phyloP scores from a whole-genome alignment of 2,329 filamentous ascomycete species.

The Diaporthe citriasiana region DNA sequence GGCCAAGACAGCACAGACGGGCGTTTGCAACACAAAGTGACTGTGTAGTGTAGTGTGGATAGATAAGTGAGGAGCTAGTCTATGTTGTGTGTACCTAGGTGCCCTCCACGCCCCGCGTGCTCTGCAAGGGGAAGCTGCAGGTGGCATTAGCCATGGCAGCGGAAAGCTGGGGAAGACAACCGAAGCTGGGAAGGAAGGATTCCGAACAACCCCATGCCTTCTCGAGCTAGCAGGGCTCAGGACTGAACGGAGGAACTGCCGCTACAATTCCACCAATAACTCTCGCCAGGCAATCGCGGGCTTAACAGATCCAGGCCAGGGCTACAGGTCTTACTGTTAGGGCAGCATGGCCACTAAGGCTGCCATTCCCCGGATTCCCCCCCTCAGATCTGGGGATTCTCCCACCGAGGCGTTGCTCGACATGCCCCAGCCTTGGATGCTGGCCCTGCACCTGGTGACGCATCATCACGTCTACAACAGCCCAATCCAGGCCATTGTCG shows the following conservation, averaged over 20 bases:
- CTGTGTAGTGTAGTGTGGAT: too few species aligned
- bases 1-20: background rate
- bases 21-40: too few species aligned
- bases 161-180: background rate
- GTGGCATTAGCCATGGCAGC: background rate
- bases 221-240: background rate
- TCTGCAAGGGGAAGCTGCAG: constrained; percentile 17
- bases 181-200: constrained; percentile 21
- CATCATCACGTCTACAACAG: constrained; percentile 28
- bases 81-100: too few species aligned
- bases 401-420: constrained; percentile 1
- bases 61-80: too few species aligned
- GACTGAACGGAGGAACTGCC: constrained; percentile 13
- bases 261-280: constrained; percentile 24
- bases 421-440: background rate
- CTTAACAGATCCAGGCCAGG: background rate
- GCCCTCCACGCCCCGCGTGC: background rate
- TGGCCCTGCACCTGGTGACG: constrained; percentile 12
- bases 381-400: constrained; percentile 23
- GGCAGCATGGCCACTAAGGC: background rate
- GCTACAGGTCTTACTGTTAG: background rate
- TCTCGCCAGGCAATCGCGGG: background rate
- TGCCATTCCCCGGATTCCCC: constrained; percentile 7
- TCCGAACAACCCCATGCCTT: constrained; percentile 20
- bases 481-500: constrained; percentile 7